phyloP scores from a whole-genome alignment of 805 yeast genomes.

The Metschnikowia amazonensis region DNA sequence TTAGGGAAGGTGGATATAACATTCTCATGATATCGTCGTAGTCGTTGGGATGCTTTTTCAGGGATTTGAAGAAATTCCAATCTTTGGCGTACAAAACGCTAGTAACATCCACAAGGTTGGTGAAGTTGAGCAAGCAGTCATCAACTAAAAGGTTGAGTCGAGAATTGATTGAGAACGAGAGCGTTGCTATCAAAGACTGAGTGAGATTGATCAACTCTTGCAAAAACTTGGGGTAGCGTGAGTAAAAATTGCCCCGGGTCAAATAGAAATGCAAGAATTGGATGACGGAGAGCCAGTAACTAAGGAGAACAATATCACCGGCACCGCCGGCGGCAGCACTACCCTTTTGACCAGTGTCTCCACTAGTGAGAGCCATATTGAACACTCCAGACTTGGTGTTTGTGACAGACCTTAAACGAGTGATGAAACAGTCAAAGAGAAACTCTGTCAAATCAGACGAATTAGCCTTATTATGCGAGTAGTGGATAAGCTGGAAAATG shows the following conservation, averaged over 20 bases:
- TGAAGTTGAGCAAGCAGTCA: constrained; percentile 67
- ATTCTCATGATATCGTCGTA: constrained; percentile 72
- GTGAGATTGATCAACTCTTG: constrained; percentile 53
- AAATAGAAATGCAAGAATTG: constrained; percentile 77
- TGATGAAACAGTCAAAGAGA: constrained; percentile 55
- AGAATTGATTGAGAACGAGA: constrained; percentile 62
- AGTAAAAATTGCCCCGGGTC: constrained; percentile 57
- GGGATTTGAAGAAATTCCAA: constrained; percentile 50
- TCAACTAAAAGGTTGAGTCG: constrained; percentile 57
- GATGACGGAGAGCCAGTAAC: constrained; percentile 85
- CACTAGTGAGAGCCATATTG: constrained; percentile 34
- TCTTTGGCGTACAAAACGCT: constrained; percentile 71
- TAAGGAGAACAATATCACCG: constrained; percentile 65
- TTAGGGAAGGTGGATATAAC: constrained; percentile 80
- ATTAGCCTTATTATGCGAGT: constrained; percentile 56
- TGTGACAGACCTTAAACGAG: constrained; percentile 58
- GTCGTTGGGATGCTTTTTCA: constrained; percentile 43
- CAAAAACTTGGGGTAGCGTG: constrained; percentile 51
- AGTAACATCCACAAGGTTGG: constrained; percentile 78
- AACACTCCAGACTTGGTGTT: constrained; percentile 59
- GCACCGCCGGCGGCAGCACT: constrained; percentile 25
- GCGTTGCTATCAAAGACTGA: constrained; percentile 61
- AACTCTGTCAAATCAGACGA: constrained; percentile 54
- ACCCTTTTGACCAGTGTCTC: constrained; percentile 9
- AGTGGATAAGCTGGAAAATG: constrained; percentile 65